Evolutionary conservation across 768 basidiomycete species (phyloP).

Genomic region (Trametes sanguinea): DNA sequence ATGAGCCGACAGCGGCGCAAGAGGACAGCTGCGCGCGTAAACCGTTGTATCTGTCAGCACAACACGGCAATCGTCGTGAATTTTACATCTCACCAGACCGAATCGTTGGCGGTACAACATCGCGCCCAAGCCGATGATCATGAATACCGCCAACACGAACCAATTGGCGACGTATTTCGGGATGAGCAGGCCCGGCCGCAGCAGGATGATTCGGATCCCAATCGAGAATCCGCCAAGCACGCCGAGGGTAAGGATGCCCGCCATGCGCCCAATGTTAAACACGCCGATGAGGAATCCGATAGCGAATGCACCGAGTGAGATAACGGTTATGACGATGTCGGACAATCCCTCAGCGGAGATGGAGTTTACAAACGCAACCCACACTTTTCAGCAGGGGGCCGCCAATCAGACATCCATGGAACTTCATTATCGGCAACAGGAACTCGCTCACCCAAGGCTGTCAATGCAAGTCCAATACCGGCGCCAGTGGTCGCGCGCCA

Average conservation of each 20-base stretch:
- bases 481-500: conserved; percentile 58
- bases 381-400: conserved; percentile 40
- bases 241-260: conserved; percentile 49
- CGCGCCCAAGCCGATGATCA: conserved; percentile 41
- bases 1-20: conserved; percentile 63
- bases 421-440: background rate
- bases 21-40: conserved; percentile 42
- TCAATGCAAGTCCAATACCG: conserved; percentile 52
- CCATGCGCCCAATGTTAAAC: conserved; percentile 51
- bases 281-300: conserved; percentile 55
- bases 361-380: conserved; percentile 65
- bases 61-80: background rate
- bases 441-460: conserved; percentile 39
- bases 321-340: conserved; percentile 51
- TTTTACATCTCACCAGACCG: conserved; percentile 49
- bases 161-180: conserved; percentile 48
- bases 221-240: conserved; percentile 58
- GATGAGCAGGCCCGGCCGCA: conserved; percentile 53
- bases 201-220: conserved; percentile 54
- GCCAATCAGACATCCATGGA: background rate
- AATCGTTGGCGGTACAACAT: conserved; percentile 48
- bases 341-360: conserved; percentile 48
- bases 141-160: conserved; percentile 52
- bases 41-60: background rate
- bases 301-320: conserved; percentile 51